Base-by-base conservation (phyloP, 2,329 filamentous ascomycete genomes). In the Aureobasidium musti region DNA sequence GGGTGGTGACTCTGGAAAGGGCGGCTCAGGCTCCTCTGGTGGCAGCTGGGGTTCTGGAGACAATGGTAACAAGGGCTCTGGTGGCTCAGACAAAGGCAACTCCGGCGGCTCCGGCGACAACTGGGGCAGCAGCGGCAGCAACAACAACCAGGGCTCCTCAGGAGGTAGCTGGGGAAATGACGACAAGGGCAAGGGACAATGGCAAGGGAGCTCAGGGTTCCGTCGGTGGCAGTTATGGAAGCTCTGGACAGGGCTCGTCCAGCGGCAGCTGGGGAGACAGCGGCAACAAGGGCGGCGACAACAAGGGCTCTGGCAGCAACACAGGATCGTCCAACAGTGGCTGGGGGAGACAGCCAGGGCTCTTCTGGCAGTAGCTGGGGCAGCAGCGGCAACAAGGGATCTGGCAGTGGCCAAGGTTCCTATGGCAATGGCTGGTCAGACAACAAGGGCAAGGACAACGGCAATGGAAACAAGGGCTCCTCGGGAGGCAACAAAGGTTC, bases 341-440 rank as follows among this genome's bases (percentile, higher is more conserved):
- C 52, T 54, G 52, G 52, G 52, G 52, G 33, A 54, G 26, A 21
- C 39, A 49, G 33, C 45, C 23, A 49, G 45, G 45, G 45, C 21
- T 49, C 45, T 6, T 45, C 41, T n/a, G 13, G n/a, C n/a, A n/a
- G 19, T 21, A 23, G 11, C 30, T 13, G 23, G 52, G 52, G 33
- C 19, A 17, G 14, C 7, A 13, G 33, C 6, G 39, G 37, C 26
- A 45, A 33, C 37, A n/a, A n/a, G 23, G 54, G 39, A 39, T 43
- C 37, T 2, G 6, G 21, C 23, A 13, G 26, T 5, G 43, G 30
- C 35, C 23, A 28, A 17, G 54, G 37, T 30, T 28, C 35, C 19
- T 39, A 21, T 5, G 17, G n/a, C 23, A 21, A 10, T 30, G 26
- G 33, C 52, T 54, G 52, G 52, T 33, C n/a, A 54, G 26, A 33